Base-by-base conservation (phyloP, 2,329 filamentous ascomycete species). In the Raffaelea deltoideospora region DNA sequence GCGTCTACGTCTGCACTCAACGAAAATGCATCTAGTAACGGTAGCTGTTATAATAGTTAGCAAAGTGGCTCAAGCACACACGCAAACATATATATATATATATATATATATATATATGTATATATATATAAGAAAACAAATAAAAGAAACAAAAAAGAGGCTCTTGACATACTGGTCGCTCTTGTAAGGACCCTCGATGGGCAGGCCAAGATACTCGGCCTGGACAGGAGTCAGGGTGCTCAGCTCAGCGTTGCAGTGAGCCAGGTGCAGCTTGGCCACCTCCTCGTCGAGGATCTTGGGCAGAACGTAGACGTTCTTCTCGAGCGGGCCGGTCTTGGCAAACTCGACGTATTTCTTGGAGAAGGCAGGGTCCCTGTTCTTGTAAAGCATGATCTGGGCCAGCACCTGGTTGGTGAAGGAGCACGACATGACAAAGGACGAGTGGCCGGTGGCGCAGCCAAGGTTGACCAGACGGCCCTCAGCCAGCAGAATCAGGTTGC, bases 341-440 rank as follows among this genome's bases (percentile, higher is more conserved):
- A 94, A 98, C 68, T 95, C 90, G 53, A 87, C 67, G 69, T 95
- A 93, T 76, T 95, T 95, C 67, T 83, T 69, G 64, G 79, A 76
- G 61, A 93, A 98, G 40, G 69, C 79, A 58, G 73, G 74, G 59
- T 96, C 87, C 53, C 79, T 72, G 54, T 77, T 79, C 81, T 96
- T 96, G 82, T 66, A 98, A 56, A 98, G 71, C 71, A 93, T 80
- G 69, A 98, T 96, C 73, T 98, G 90, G 50, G 90, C 90, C 61
- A 98, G 84, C 54, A 96, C 90, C 76, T 98, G 90, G 81, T 98
- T 98, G 76, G 87, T 93, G 81, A 98, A 98, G 47, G 88, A 96
- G 81, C 90, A 98, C 53, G 87, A 95, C 90, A 98, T 96, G 72
- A 98, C 90, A 65, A 98, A 98, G 37, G 88, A 96, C 50, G 87